A percentile compares a stretch with the other conserved stretches of the same genome.
These are phyloP conservation scores for Boletellus sp. DNA, from an alignment of 768 basidiomycete genomes.

Conservation along the genomic window DNA sequence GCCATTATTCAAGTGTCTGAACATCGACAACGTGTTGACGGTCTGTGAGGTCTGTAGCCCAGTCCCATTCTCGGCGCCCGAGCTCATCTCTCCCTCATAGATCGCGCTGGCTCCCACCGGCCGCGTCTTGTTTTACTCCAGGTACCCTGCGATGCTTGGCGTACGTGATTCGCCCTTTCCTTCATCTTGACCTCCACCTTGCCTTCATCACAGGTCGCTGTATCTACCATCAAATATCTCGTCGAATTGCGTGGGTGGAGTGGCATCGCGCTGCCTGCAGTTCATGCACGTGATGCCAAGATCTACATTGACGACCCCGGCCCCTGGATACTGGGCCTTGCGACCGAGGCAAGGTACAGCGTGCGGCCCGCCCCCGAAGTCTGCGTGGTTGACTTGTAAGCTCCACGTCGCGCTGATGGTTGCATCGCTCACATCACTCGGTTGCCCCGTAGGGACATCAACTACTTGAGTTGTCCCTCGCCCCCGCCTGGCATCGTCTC, in stretches of 20 bases:
- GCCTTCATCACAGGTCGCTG: constrained; percentile 58
- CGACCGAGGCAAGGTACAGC: constrained; percentile 80
- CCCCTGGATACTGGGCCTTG: constrained; percentile 92
- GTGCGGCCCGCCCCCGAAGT: constrained; percentile 75
- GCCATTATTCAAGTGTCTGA: constrained; percentile 91
- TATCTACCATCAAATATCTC: constrained; percentile 86
- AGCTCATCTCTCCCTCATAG: constrained; percentile 32
- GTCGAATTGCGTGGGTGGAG: constrained; percentile 93
- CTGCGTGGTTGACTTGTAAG: constrained; percentile 82
- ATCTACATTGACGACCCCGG: constrained; percentile 96
- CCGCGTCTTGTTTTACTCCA: constrained; percentile 80
- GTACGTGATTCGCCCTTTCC: constrained; percentile 35
- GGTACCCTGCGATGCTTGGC: constrained; percentile 89
- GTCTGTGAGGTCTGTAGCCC: constrained; percentile 68
- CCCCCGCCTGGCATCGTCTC: constrained; percentile 77
- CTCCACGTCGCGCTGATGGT: constrained; percentile 12
- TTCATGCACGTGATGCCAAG: constrained; percentile 86
- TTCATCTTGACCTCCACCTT: not conserved
- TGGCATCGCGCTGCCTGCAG: constrained; percentile 77
- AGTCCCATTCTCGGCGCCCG: not conserved
- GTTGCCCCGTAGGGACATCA: constrained; percentile 57
- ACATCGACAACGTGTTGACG: constrained; percentile 90
- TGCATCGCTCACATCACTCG: constrained; percentile 1
- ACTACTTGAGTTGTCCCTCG: constrained; percentile 78
- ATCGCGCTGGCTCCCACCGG: constrained; percentile 87